phyloP scores from a whole-genome alignment of 2,329 filamentous ascomycete genomes.

The Clathrospora elynae region DNA sequence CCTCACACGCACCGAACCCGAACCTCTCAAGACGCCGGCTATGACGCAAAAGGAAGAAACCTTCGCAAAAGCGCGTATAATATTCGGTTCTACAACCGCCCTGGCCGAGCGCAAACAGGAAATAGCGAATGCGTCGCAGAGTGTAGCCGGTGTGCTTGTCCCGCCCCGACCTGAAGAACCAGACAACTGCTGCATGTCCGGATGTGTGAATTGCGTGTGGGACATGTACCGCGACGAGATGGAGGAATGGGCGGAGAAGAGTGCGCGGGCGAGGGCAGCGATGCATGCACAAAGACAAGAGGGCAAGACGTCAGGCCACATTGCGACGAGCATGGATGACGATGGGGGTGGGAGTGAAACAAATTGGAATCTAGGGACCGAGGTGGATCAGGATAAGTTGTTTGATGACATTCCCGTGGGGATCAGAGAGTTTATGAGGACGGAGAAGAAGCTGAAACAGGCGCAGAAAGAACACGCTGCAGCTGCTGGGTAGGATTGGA shows the following conservation, averaged over 20 bases:
- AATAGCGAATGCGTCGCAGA: constrained; percentile 62
- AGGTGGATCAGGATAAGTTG: constrained; percentile 63
- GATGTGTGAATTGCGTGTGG: constrained; percentile 98
- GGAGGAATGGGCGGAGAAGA: constrained; percentile 79
- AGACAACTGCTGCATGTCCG: constrained; percentile 99
- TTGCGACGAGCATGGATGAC: constrained; percentile 72
- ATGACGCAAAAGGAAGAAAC: constrained; percentile 60
- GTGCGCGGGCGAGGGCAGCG: constrained; percentile 65
- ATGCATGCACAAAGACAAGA: constrained; percentile 46
- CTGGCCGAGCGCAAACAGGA: constrained; percentile 70
- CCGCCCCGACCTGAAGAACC: constrained; percentile 87
- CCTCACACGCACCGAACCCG: constrained; percentile 38
- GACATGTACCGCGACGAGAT: constrained; percentile 88
- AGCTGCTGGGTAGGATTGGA: too few relatives aligned
- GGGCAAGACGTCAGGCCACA: constrained; percentile 52
- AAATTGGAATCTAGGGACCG: constrained; percentile 64
- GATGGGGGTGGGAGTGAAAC: constrained; percentile 76
- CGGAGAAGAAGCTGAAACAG: constrained; percentile 85
- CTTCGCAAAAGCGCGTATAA: constrained; percentile 65
- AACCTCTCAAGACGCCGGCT: constrained; percentile 46
- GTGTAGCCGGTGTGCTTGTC: constrained; percentile 78
- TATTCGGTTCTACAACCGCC: constrained; percentile 81
- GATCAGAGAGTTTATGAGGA: constrained; percentile 96
- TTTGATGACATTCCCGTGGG: constrained; percentile 86
- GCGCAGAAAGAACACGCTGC: constrained; percentile 63